These are phyloP conservation scores for Nigrospora sphaerica DNA, from an alignment of 2,329 filamentous ascomycete species.

Conservation along the genomic window DNA sequence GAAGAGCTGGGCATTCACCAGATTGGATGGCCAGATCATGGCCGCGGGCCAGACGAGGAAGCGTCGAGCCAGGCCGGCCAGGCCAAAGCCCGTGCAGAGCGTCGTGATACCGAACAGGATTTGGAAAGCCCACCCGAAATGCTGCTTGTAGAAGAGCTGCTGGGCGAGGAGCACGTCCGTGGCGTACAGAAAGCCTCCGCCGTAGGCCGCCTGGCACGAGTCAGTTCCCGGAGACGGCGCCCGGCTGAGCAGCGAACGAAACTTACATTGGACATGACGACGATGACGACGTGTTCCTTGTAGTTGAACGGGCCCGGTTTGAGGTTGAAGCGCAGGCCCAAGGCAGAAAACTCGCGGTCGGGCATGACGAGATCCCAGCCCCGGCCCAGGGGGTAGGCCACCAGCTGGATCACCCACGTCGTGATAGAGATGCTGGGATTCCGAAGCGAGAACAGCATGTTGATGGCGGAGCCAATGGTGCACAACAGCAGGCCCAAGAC, in stretches of 20 bases:
- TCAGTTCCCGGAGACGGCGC: slow-evolving; percentile 26
- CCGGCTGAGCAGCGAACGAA: slow-evolving; percentile 34
- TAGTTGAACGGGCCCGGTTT: slow-evolving; percentile 37
- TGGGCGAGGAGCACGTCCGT: slow-evolving; percentile 45
- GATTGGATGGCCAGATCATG: slow-evolving; percentile 43
- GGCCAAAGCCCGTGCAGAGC: slow-evolving; percentile 39
- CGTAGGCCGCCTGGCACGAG: slow-evolving; percentile 35
- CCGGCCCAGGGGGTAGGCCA: slow-evolving; percentile 40
- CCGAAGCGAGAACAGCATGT: slow-evolving; percentile 44
- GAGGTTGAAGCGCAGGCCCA: slow-evolving; percentile 29
- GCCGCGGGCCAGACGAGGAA: slow-evolving; percentile 39
- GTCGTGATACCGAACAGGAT: slow-evolving; percentile 36
- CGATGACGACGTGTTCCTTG: slow-evolving; percentile 37
- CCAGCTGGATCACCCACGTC: slow-evolving; percentile 47
- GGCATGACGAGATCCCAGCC: slow-evolving; percentile 27
- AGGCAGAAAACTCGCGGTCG: slow-evolving; percentile 20
- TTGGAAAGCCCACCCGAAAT: slow-evolving; percentile 40
- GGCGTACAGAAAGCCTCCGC: slow-evolving; percentile 46
- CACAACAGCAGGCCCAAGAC: slow-evolving; percentile 48
- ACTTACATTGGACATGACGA: slow-evolving; percentile 26
- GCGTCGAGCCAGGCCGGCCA: slow-evolving; percentile 40
- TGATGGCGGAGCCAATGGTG: slow-evolving; percentile 49
- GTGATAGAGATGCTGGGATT: slow-evolving; percentile 44
- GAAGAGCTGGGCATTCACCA: slow-evolving; percentile 40
- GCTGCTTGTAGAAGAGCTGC: slow-evolving; percentile 48